Evolutionary conservation across 257 asterid species (phyloP), one percentile per base, ranked within the genome.

Genomic region (Hygrophila difformis): DNA sequence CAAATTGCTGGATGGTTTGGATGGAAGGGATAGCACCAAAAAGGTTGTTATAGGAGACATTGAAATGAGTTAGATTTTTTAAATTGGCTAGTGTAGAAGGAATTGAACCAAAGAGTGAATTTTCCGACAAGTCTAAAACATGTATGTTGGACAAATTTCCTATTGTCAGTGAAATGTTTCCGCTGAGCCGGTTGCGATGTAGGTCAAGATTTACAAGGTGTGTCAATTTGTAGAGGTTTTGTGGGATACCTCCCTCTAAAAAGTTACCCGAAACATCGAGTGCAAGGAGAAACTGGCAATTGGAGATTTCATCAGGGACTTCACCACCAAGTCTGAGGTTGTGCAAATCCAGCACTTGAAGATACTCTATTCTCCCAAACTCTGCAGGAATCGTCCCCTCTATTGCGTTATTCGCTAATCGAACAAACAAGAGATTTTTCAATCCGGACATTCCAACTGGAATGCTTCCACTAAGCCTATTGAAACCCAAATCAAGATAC

Each of bases 271-370:
- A 80, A 19, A 83, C 63, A 53, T 83, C 80, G 77, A 87, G 77
- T 65, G 73, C 82, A 49, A 75, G 94, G 53, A 91, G 98, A 73
- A 67, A 77, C 68, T 69, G 64, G 88, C 93, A 91, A 40, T 79
- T 65, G 65, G 78, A 49, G 43, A 91, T 68, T 68, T 79, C 84
- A 28, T 44, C 29, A 0, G 96, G 98, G 55, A 91, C 73, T 66
- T 70, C 78, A 35, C 98, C 92, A 29, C 15, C 53, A 36, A 89
- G 82, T 40, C 35, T 20, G 51, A 85, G 84, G 61, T 71, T 80
- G 33, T 63, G 80, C 61, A 91, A 68, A 65, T 91, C 94, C 13
- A 91, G 81, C 55, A 78, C 91, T 74, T 81, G 78, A 49, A 85
- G 94, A 87, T 64, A 81, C 68, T 86, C 96, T 38, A 85, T 76